Base-by-base conservation (phyloP, 2,329 filamentous ascomycete species). In the Ascocoryne sarcoides region DNA sequence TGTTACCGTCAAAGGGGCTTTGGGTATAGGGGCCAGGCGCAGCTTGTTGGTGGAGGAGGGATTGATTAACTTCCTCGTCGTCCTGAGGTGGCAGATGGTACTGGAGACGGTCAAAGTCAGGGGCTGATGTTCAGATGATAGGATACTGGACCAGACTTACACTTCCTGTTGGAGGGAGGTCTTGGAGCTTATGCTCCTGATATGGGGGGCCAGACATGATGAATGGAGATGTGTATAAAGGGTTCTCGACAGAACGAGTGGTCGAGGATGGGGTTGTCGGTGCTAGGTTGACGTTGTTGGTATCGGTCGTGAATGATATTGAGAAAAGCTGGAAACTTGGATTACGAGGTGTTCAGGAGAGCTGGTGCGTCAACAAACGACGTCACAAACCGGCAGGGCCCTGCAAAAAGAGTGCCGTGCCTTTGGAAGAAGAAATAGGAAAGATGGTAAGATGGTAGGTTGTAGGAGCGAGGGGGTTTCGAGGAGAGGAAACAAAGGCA, bases 121-220 rank as follows among this genome's bases (percentile, higher is more conserved):
- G 10, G 23, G 20, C 15, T 12, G 12, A 10, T 23, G 17, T 18
- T 29, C 5, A 17, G 14, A 28, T 32, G 29, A 5, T 32, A 10
- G 5, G 10, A 29, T 12, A 18, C 17, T 19, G 32, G 38, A 40
- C 7, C 23, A 14, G 33, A 21, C 78, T 67, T 70, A 84, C 82
- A 58, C 68, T 70, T 56, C 67, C 69, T 44, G 71, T 71, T 44
- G 70, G 61, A 46, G 76, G 73, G 23, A 85, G 68, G 57, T 86
- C 80, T 58, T 84, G 77, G 56, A 85, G 63, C 44, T 70, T 72
- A 60, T 85, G 79, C 53, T 76, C 72, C 42, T 76, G 68, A 51
- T 78, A 81, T 41, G 65, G 59, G 57, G 67, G 63, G 59, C 75
- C 74, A 63, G 79, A 79, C 75, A 78, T 78, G 62, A 54, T 68